Conservation (phyloP, 805 yeast genomes). For the Ogataea thermomethanolica region DNA sequence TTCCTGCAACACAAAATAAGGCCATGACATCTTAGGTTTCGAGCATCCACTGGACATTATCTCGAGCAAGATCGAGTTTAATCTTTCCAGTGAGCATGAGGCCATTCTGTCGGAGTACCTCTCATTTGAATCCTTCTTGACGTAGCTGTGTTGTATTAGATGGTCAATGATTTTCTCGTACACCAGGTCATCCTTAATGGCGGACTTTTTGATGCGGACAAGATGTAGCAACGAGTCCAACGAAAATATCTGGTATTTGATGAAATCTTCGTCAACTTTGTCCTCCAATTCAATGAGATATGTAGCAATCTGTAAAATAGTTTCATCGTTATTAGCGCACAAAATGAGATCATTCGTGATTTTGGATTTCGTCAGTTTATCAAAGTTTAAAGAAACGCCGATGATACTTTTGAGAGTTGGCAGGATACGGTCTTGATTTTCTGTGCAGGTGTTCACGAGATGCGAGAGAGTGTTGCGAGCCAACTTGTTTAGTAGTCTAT, state of each 20-base stretch:
- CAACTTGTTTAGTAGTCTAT: conserved; percentile 63
- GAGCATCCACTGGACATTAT: conserved; percentile 16
- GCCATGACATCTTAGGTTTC: conserved; percentile 53
- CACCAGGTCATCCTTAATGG: conserved; percentile 6
- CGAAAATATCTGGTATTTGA: conserved; percentile 22
- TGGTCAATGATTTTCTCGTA: conserved; percentile 18
- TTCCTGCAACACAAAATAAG: conserved; percentile 45
- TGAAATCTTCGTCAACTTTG: conserved; percentile 17
- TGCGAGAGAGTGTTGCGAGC: conserved; percentile 50
- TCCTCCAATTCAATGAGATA: conserved; percentile 16
- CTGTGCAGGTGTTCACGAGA: conserved; percentile 37
- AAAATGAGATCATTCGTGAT: conserved; percentile 47
- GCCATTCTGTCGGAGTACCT: conserved; percentile 33
- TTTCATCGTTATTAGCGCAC: conserved; percentile 12
- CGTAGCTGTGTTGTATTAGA: conserved; percentile 27
- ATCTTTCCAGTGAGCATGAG: conserved; percentile 52
- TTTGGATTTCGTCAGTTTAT: conserved; percentile 69
- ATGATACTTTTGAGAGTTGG: conserved; percentile 33
- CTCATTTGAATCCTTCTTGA: conserved; percentile 13
- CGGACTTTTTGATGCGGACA: conserved; percentile 27
- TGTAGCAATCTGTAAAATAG: conserved; percentile 10
- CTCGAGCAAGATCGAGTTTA: conserved; percentile 60
- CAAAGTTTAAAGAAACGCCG: conserved; percentile 67
- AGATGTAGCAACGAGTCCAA: conserved; percentile 30
- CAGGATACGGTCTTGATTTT: conserved; percentile 35